Percentiles rank a stretch among this genome's conserved stretches.
These are phyloP conservation scores for Alternaria panax DNA, from an alignment of 2,329 filamentous ascomycete genomes.

Conservation along the genomic window DNA sequence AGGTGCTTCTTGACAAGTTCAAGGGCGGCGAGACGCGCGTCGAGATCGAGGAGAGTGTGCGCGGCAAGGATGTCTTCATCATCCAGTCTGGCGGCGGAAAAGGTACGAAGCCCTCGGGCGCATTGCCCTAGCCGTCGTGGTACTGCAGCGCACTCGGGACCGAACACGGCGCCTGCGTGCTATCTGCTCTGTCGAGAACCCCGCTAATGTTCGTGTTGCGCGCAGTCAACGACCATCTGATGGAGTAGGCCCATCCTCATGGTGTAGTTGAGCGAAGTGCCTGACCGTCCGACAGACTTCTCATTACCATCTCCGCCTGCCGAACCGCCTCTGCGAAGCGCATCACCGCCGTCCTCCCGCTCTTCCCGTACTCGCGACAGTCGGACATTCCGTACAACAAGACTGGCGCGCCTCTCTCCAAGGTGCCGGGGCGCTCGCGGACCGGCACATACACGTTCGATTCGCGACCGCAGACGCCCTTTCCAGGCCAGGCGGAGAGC, in stretches of 20 bases:
- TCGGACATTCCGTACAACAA: conserved; percentile 98
- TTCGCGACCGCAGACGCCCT: conserved; percentile 86
- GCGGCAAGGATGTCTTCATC: conserved; percentile 96
- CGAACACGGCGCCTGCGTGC: background rate
- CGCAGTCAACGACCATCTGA: conserved; percentile 88
- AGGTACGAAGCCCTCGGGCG: conserved; percentile 24
- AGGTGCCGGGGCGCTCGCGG: conserved; percentile 57
- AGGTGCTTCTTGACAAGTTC: conserved; percentile 89
- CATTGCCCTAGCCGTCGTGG: conserved; percentile 1
- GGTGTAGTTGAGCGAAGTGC: conserved; percentile 31
- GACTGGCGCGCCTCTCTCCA: conserved; percentile 83
- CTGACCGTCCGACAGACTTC: conserved; percentile 60
- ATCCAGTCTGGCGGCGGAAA: conserved; percentile 92
- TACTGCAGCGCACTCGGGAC: conserved; percentile 6
- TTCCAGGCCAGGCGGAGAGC: conserved; percentile 73
- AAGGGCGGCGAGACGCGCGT: conserved; percentile 93
- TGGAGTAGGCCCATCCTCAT: conserved; percentile 65
- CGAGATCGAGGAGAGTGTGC: conserved; percentile 94
- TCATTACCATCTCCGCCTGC: conserved; percentile 98
- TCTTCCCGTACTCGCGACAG: conserved; percentile 97
- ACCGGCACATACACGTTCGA: conserved; percentile 81
- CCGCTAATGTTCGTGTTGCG: conserved; percentile 25
- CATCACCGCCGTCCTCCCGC: conserved; percentile 90
- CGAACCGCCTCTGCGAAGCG: conserved; percentile 90
- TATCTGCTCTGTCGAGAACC: conserved; percentile 3